Evolutionary conservation across 805 yeast genomes (phyloP).

Genomic region (Saccharomycopsis sp.): DNA sequence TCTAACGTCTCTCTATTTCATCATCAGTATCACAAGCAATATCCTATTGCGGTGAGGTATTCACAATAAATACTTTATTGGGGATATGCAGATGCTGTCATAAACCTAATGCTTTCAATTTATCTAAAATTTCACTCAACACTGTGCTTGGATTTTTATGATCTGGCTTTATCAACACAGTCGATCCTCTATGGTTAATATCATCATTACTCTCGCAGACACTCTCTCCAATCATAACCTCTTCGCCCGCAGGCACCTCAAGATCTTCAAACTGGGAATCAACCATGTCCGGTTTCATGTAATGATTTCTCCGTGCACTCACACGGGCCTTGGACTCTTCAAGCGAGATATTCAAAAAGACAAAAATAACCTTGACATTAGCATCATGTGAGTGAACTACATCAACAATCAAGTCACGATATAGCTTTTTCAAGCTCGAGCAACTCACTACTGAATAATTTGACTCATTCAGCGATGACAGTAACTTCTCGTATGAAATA

Average conservation of each 20-base stretch:
- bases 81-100: no score
- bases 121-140: background rate
- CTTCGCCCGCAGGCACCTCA: constrained; percentile 54
- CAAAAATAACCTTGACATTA: constrained; percentile 42
- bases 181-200: background rate
- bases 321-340: constrained; percentile 60
- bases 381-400: constrained; percentile 24
- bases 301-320: constrained; percentile 62
- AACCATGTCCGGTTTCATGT: constrained; percentile 83
- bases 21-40: no score
- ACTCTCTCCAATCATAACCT: constrained; percentile 20
- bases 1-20: no score
- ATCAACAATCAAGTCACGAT: constrained; percentile 55
- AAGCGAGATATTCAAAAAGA: constrained; percentile 60
- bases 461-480: constrained; percentile 2
- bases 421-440: constrained; percentile 71
- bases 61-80: no score
- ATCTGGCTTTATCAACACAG: constrained; percentile 9
- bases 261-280: constrained; percentile 67
- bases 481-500: constrained; percentile 29
- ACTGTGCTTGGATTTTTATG: constrained; percentile 1
- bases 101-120: background rate
- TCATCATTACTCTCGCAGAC: background rate
- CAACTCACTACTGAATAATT: constrained; percentile 58
- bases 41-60: no score